Conservation (phyloP, 805 yeast genomes). For the Candida ipomoeae region DNA sequence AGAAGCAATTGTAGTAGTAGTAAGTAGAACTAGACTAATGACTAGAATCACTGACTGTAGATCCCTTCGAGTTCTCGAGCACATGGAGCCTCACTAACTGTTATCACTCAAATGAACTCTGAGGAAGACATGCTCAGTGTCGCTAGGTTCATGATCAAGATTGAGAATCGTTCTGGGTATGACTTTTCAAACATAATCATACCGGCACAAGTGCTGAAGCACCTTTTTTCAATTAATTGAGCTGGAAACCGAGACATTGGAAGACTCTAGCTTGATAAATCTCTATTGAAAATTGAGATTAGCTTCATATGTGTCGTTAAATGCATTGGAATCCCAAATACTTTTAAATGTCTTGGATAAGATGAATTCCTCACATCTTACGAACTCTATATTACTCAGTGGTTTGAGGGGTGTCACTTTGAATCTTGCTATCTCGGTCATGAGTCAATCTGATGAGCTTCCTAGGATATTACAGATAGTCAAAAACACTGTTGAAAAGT, state of each 20-base stretch:
- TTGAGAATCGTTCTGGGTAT: not conserved
- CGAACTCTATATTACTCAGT: not conserved
- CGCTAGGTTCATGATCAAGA: not conserved
- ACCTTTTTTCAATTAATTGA: not conserved
- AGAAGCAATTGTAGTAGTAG: too few relatives aligned
- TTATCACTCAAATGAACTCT: conserved; percentile 30
- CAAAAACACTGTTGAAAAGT: not conserved
- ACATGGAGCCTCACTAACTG: conserved; percentile 13
- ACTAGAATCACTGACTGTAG: too few relatives aligned
- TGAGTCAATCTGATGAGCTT: not conserved
- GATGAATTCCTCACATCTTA: not conserved
- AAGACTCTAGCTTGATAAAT: not conserved
- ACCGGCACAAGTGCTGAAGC: not conserved
- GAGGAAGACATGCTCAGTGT: conserved; percentile 7
- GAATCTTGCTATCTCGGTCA: not conserved
- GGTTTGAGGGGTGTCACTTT: not conserved
- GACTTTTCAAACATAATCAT: not conserved
- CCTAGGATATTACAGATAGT: not conserved
- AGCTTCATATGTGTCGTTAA: not conserved
- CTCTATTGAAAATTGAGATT: conserved; percentile 2
- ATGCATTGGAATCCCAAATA: not conserved
- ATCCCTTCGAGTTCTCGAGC: too few relatives aligned
- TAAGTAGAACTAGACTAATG: too few relatives aligned
- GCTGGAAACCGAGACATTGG: not conserved
- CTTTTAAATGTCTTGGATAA: not conserved